phyloP scores from a whole-genome alignment of 2,329 filamentous ascomycete genomes.

The Coniochaeta prunicola region DNA sequence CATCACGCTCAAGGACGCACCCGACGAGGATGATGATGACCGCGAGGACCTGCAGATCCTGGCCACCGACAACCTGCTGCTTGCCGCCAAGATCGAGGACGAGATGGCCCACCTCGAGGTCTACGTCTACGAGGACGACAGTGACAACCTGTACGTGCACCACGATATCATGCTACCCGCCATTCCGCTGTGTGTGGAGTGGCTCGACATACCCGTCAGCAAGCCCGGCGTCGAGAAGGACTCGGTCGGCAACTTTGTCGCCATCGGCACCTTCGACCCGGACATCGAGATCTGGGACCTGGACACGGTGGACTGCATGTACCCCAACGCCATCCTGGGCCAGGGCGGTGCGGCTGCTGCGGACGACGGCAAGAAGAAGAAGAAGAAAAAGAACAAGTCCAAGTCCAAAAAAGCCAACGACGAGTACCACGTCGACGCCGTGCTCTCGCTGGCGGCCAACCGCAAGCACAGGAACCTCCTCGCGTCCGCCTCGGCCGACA shows the following conservation, averaged over 20 bases:
- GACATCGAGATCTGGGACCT: conserved; percentile 99
- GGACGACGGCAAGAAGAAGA: conserved; percentile 53
- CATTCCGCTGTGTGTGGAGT: conserved; percentile 91
- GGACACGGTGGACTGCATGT: conserved; percentile 95
- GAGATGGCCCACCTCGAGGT: conserved; percentile 95
- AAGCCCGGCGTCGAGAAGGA: conserved; percentile 56
- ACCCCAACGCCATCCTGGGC: conserved; percentile 91
- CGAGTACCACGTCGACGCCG: conserved; percentile 87
- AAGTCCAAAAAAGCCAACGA: conserved; percentile 85
- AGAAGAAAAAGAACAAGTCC: conserved; percentile 90
- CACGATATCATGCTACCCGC: conserved; percentile 99
- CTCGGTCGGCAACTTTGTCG: conserved; percentile 80
- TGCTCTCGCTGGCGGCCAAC: conserved; percentile 87
- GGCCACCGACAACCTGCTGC: conserved; percentile 83
- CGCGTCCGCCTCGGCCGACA: conserved; percentile 90
- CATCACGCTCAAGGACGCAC: conserved; percentile 67
- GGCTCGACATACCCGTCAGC: conserved; percentile 86
- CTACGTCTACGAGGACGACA: conserved; percentile 92
- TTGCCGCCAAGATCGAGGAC: conserved; percentile 92
- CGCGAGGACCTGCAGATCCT: conserved; percentile 90
- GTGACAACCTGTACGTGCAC: conserved; percentile 96
- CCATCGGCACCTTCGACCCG: conserved; percentile 93
- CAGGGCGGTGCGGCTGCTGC: conserved; percentile 52
- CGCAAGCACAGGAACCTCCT: conserved; percentile 89
- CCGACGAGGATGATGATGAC: conserved; percentile 78